Percentiles rank a stretch among this genome's conserved stretches.
Evolutionary conservation across 306 rosid species (phyloP).

Genomic region (Cucurbita moschata): DNA sequence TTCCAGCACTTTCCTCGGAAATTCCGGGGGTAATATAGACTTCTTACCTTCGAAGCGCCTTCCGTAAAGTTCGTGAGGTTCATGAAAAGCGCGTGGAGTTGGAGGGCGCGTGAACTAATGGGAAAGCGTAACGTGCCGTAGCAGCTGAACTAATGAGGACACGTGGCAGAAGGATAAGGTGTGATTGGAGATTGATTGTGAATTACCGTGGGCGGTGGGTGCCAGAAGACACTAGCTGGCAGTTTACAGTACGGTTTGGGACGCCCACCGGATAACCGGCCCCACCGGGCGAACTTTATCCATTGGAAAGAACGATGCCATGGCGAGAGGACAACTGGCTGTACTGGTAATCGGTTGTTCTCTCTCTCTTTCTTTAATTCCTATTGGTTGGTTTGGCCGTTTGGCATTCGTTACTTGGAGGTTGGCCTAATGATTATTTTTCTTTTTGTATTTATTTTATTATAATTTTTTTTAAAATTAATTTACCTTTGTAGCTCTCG

Average conservation of each 20-base stretch:
- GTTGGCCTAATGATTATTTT: conserved; percentile 53
- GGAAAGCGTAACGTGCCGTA: conserved; percentile 1
- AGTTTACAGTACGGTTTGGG: not conserved
- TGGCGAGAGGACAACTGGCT: not conserved
- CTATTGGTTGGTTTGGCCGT: conserved; percentile 23
- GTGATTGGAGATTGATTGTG: not conserved
- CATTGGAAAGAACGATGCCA: not conserved
- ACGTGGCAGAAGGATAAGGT: not conserved
- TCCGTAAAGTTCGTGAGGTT: not conserved
- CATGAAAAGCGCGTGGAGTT: not conserved
- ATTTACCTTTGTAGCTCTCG: not conserved
- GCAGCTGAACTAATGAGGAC: not conserved
- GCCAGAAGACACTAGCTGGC: conserved; percentile 7
- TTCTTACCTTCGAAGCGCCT: not conserved
- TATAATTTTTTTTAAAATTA: not conserved
- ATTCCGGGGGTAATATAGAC: not conserved
- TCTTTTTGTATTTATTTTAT: not conserved
- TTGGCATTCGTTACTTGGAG: conserved; percentile 44
- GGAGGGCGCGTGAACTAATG: not conserved
- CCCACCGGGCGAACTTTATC: not conserved
- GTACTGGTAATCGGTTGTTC: conserved; percentile 2
- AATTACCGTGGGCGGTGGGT: conserved; percentile 5
- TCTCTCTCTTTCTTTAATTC: not conserved
- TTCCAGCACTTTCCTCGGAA: not conserved
- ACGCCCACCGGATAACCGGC: conserved; percentile 4